Evolutionary conservation across 2,329 filamentous ascomycete genomes (phyloP).

Genomic region (Fusarium sp.): DNA sequence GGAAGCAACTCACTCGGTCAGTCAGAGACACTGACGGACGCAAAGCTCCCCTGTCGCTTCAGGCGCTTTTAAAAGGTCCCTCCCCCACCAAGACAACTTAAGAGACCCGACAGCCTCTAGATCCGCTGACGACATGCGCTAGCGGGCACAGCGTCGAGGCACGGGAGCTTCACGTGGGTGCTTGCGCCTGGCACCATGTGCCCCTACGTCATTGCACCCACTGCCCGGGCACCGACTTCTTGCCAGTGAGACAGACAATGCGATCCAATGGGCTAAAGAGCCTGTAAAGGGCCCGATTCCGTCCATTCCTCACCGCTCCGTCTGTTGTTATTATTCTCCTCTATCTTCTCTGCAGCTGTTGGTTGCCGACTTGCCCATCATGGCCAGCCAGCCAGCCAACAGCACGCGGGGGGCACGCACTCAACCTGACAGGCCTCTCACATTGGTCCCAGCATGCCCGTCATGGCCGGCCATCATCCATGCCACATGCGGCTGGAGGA

Average conservation of each 20-base stretch:
- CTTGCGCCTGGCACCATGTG: constrained; percentile 5
- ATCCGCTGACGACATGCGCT: constrained; percentile 43
- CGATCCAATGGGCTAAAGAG: too few species aligned
- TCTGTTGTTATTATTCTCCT: too few species aligned
- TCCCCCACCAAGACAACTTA: constrained; percentile 6
- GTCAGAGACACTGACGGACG: background rate
- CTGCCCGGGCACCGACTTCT: background rate
- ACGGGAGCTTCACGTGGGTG: constrained; percentile 33
- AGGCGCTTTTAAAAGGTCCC: constrained; percentile 21
- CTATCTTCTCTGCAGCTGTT: too few species aligned
- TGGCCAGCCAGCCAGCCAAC: background rate
- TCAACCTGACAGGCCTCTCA: background rate
- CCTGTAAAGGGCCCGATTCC: too few species aligned
- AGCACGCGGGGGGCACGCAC: background rate
- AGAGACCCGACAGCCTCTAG: constrained; percentile 28
- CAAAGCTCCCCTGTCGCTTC: constrained; percentile 28
- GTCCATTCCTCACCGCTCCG: too few species aligned
- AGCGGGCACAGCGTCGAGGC: constrained; percentile 2
- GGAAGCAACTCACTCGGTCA: background rate
- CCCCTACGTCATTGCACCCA: constrained; percentile 29
- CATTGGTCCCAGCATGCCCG: background rate
- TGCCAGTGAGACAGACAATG: too few species aligned
- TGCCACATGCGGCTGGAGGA: constrained; percentile 11
- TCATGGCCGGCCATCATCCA: background rate
- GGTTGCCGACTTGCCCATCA: too few species aligned